Percentiles rank a stretch among this genome's conserved stretches.
Evolutionary conservation across 106 monocot species (phyloP).

Genomic region (Allium fistulosum): DNA sequence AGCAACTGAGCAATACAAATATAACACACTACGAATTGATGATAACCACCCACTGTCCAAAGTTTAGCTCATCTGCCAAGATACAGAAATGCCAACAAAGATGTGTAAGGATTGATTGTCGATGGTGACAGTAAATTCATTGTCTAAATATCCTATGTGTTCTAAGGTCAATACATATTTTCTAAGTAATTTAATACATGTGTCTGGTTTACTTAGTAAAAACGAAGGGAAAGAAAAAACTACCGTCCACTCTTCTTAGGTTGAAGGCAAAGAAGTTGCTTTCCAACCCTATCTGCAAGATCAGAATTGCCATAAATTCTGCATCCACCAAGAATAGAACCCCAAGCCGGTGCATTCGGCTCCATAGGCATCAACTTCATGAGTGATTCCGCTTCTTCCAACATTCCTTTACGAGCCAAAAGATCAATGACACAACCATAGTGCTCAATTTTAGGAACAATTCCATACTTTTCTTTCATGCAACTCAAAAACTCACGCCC

Average conservation of each 20-base stretch:
- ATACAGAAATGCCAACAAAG: too few relatives aligned
- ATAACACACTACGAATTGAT: too few relatives aligned
- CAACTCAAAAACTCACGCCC: constrained; percentile 23
- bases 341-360: constrained; percentile 45
- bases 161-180: too few relatives aligned
- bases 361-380: constrained; percentile 45
- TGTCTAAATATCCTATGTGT: too few relatives aligned
- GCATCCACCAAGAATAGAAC: constrained; percentile 51
- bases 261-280: constrained; percentile 37
- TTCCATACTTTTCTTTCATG: constrained; percentile 26
- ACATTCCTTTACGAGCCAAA: constrained; percentile 36
- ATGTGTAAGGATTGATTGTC: too few relatives aligned
- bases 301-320: constrained; percentile 36
- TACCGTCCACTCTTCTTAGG: constrained; percentile 58
- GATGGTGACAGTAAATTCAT: too few relatives aligned
- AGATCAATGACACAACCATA: constrained; percentile 60
- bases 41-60: too few relatives aligned
- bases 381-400: constrained; percentile 36
- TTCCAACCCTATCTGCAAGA: constrained; percentile 32
- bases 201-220: too few relatives aligned
- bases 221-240: background rate
- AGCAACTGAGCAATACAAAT: too few relatives aligned
- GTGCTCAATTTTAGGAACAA: constrained; percentile 47
- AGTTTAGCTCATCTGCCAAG: too few relatives aligned
- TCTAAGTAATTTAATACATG: too few relatives aligned